A percentile compares a stretch with the other conserved stretches of the same genome.
Evolutionary conservation across 2,329 filamentous ascomycete species (phyloP).

Genomic region (Fusarium sp.): DNA sequence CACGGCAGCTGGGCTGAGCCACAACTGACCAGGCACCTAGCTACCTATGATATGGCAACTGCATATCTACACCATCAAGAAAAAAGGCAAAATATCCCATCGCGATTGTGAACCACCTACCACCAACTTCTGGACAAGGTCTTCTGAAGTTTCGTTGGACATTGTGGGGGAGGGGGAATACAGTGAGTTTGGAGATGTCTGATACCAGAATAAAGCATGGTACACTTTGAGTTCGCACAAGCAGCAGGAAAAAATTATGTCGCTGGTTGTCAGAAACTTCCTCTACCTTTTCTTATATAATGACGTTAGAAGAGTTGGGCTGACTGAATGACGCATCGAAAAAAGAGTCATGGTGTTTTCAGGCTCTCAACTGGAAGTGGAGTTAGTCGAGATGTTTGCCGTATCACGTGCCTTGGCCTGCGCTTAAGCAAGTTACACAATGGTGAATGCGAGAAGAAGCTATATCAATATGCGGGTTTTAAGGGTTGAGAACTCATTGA

Average conservation of each 20-base stretch:
- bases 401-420: constrained; percentile 34
- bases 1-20: constrained; percentile 12
- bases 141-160: constrained; percentile 43
- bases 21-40: constrained; percentile 7
- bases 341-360: constrained; percentile 38
- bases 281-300: constrained; percentile 8
- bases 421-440: neutral
- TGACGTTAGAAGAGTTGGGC: constrained; percentile 19
- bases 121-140: constrained; percentile 51
- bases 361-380: constrained; percentile 23
- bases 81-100: neutral
- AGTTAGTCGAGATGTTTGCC: constrained; percentile 22
- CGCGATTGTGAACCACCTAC: constrained; percentile 41
- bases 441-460: neutral
- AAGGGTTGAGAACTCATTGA: neutral
- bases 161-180: constrained; percentile 42
- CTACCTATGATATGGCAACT: constrained; percentile 4
- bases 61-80: constrained; percentile 2
- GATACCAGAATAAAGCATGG: constrained; percentile 43
- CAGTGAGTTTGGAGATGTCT: constrained; percentile 25
- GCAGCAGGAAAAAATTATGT: neutral
- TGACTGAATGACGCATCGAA: constrained; percentile 37
- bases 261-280: constrained; percentile 2
- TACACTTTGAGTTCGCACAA: constrained; percentile 25
- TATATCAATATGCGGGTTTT: neutral